Conservation (phyloP, 768 basidiomycete species). For the Trichaptum fuscoviolaceum region DNA sequence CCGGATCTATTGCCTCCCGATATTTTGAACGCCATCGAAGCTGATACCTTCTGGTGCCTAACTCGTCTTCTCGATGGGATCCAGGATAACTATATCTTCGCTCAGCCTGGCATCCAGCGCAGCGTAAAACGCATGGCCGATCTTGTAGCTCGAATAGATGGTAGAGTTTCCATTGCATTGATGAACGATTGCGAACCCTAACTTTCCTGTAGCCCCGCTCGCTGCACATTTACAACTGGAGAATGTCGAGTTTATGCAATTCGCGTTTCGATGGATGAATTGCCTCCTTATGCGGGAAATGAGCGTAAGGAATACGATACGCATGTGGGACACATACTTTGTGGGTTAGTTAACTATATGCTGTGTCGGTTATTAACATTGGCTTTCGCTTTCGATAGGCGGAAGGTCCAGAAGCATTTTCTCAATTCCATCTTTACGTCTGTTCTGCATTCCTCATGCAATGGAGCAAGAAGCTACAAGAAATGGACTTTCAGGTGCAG, state of each 20-base stretch:
- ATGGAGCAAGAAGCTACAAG: conserved; percentile 88
- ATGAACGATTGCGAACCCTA: neutral
- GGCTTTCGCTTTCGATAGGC: conserved; percentile 47
- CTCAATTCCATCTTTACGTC: conserved; percentile 97
- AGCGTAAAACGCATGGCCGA: conserved; percentile 93
- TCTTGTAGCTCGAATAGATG: conserved; percentile 85
- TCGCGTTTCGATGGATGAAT: conserved; percentile 99
- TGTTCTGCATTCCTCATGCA: conserved; percentile 95
- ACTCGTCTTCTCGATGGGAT: conserved; percentile 94
- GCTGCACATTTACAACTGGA: conserved; percentile 80
- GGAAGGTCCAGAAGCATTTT: conserved; percentile 96
- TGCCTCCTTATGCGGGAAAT: conserved; percentile 98
- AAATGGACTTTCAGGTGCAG: conserved; percentile 97
- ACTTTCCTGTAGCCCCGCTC: conserved; percentile 59
- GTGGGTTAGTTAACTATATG: conserved; percentile 41
- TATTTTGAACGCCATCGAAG: conserved; percentile 83
- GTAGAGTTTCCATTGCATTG: conserved; percentile 33
- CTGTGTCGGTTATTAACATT: neutral
- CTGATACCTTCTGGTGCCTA: conserved; percentile 98
- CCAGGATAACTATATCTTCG: conserved; percentile 96
- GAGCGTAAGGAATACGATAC: conserved; percentile 91
- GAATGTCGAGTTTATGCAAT: conserved; percentile 99
- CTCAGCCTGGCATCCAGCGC: conserved; percentile 93
- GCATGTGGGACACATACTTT: conserved; percentile 99
- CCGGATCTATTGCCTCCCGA: conserved; percentile 63